A percentile compares a stretch with the other conserved stretches of the same genome.
phyloP scores from a whole-genome alignment of 2,329 filamentous ascomycete genomes.

The Aspergillus pseudoviridinutans region DNA sequence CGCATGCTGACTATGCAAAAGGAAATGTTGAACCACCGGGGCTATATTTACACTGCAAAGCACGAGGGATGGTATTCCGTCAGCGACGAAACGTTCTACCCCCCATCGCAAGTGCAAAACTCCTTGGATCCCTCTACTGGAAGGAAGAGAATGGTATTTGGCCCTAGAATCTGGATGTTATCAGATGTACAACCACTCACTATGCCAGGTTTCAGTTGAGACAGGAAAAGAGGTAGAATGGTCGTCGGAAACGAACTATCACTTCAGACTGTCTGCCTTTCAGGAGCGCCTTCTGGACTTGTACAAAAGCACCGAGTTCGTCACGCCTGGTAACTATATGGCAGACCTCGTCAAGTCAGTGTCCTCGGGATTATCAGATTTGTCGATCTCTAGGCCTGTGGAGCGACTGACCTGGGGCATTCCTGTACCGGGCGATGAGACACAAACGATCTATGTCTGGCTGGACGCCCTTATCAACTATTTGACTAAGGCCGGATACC shows the following conservation, averaged over 20 bases:
- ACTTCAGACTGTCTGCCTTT: constrained; percentile 85
- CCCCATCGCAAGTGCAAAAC: constrained; percentile 67
- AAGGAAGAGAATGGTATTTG: constrained; percentile 66
- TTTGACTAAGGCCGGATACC: constrained; percentile 81
- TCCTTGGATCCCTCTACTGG: constrained; percentile 76
- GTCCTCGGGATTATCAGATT: constrained; percentile 70
- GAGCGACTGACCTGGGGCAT: constrained; percentile 84
- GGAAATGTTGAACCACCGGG: constrained; percentile 67
- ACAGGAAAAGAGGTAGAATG: constrained; percentile 93
- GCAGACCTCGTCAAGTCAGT: constrained; percentile 77
- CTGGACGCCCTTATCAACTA: constrained; percentile 95
- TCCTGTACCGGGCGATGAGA: constrained; percentile 74
- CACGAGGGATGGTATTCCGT: constrained; percentile 97
- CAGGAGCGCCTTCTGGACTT: constrained; percentile 73
- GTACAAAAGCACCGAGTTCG: constrained; percentile 70
- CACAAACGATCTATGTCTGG: constrained; percentile 97
- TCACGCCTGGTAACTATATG: constrained; percentile 69
- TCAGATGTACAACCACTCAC: neutral
- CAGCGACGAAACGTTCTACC: constrained; percentile 95
- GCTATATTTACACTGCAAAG: constrained; percentile 76
- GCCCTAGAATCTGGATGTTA: neutral
- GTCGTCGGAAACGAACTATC: constrained; percentile 90
- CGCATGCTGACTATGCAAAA: constrained; percentile 20
- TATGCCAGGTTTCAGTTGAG: constrained; percentile 62
- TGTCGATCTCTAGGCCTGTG: constrained; percentile 81